Evolutionary conservation across 257 asterid genomes (phyloP).

Genomic region (Penstemon newberryi): DNA sequence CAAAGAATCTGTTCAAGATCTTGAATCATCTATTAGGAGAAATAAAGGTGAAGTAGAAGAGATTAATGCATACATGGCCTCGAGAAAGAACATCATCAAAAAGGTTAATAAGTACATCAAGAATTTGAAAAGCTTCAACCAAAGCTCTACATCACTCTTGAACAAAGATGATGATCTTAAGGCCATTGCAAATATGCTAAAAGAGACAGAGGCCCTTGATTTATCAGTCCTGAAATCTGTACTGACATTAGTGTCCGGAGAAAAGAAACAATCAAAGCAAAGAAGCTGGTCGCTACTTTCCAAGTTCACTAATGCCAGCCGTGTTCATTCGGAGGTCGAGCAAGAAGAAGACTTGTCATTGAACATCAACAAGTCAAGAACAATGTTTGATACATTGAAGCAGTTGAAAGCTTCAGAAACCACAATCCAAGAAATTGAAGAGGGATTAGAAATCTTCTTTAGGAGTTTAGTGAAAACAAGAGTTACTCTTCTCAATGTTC

Average conservation of each 20-base stretch:
- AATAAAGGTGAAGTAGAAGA: constrained; percentile 25
- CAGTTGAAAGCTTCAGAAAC: constrained; percentile 13
- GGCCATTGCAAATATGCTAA: not conserved
- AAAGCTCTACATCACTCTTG: no score
- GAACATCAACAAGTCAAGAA: not conserved
- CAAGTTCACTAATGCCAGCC: constrained; percentile 13
- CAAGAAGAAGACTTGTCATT: constrained; percentile 5
- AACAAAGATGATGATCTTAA: no score
- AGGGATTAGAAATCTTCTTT: constrained; percentile 8
- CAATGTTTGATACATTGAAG: constrained; percentile 1
- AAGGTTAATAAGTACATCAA: constrained; percentile 20
- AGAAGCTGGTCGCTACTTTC: constrained; percentile 30
- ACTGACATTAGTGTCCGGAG: constrained; percentile 1
- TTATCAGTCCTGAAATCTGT: constrained; percentile 15
- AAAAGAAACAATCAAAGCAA: constrained; percentile 21
- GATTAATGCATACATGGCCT: constrained; percentile 19
- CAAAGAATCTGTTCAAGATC: constrained; percentile 34
- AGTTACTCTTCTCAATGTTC: constrained; percentile 30
- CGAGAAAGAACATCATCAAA: constrained; percentile 30
- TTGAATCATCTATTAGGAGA: constrained; percentile 33
- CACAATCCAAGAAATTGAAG: constrained; percentile 25
- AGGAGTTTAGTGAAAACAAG: constrained; percentile 25
- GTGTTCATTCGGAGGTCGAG: not conserved
- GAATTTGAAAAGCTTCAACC: constrained; percentile 13
- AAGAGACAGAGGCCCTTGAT: constrained; percentile 26